These are phyloP conservation scores for Fraxinus anomala DNA, from an alignment of 257 asterid genomes.

Conservation along the genomic window DNA sequence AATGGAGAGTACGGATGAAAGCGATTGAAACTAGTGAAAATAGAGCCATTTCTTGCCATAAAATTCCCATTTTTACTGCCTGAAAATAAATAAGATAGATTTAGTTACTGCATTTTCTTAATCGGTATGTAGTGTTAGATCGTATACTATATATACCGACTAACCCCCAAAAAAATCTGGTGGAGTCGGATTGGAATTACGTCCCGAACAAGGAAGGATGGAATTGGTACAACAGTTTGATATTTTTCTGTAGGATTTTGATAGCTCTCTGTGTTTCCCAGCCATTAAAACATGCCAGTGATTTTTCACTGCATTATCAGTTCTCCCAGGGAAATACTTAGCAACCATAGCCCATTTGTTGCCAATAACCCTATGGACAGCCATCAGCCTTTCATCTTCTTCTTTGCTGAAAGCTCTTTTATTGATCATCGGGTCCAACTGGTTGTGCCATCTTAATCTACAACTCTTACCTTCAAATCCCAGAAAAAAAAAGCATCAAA, in stretches of 20 bases:
- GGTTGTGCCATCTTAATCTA: constrained; percentile 62
- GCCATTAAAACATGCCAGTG: constrained; percentile 62
- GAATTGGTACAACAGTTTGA: neutral
- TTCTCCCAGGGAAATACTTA: constrained; percentile 50
- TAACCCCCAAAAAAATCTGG: neutral
- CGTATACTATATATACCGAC: too few relatives aligned
- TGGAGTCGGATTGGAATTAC: too few relatives aligned
- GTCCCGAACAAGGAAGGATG: too few relatives aligned
- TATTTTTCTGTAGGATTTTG: constrained; percentile 32
- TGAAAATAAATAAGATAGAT: neutral
- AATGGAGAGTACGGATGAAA: neutral
- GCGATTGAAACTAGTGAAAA: neutral
- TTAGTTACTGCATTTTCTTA: neutral
- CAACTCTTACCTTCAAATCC: constrained; percentile 51
- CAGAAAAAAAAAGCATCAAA: neutral
- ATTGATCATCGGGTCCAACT: constrained; percentile 53
- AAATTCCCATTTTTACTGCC: constrained; percentile 8
- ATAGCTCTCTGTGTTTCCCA: constrained; percentile 36
- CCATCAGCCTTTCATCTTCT: constrained; percentile 45
- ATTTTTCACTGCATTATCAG: constrained; percentile 60
- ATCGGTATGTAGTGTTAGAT: too few relatives aligned
- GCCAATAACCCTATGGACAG: constrained; percentile 46
- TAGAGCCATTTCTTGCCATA: neutral
- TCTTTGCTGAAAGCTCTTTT: constrained; percentile 47
- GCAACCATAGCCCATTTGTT: constrained; percentile 56